phyloP scores from a whole-genome alignment of 495 filamentous ascomycete species.

The Tuber umbilicatum region DNA sequence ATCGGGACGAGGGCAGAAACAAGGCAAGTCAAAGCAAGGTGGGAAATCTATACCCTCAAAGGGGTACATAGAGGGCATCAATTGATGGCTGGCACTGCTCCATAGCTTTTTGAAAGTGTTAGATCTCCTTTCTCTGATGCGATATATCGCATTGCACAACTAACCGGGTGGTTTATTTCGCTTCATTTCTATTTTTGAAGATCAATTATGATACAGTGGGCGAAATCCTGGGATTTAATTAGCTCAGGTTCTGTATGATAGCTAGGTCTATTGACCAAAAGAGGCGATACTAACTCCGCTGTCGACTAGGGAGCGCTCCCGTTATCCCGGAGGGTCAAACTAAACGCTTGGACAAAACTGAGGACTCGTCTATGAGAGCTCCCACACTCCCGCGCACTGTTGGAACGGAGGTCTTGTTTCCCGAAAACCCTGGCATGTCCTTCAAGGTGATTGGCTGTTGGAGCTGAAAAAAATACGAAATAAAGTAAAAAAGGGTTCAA shows the following conservation, averaged over 20 bases:
- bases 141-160: constrained; percentile 29
- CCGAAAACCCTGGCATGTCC: constrained; percentile 24
- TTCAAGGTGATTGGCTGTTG: constrained; percentile 24
- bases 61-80: neutral
- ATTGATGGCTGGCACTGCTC: neutral
- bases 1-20: neutral
- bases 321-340: constrained; percentile 17
- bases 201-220: constrained; percentile 6
- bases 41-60: neutral
- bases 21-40: neutral
- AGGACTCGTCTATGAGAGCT: constrained; percentile 5
- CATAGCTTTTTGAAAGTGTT: neutral
- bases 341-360: neutral
- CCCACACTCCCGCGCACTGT: constrained; percentile 4
- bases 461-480: constrained; percentile 1
- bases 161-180: neutral
- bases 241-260: constrained; percentile 2
- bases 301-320: constrained; percentile 33
- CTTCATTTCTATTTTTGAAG: neutral
- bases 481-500: neutral
- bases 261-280: constrained; percentile 6
- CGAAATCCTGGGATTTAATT: constrained; percentile 18
- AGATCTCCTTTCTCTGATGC: constrained; percentile 8
- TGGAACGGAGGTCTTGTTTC: constrained; percentile 24
- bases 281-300: constrained; percentile 5